Evolutionary conservation across 1,284 basidiomycete species (phyloP), one percentile per base, ranked within the genome.

Genomic region (Irpex sp.): DNA sequence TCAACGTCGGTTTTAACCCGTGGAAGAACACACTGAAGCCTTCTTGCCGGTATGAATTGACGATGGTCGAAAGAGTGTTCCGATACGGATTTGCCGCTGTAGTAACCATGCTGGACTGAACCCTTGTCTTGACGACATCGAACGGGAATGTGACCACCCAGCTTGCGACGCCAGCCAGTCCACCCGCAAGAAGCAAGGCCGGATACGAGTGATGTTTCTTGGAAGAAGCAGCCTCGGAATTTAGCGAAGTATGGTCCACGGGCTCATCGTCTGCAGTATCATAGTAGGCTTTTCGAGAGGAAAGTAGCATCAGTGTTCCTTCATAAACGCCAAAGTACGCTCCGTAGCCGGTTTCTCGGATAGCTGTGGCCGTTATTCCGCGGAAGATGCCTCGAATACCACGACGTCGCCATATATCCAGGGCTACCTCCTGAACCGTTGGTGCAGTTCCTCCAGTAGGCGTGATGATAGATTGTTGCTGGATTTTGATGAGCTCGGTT

Each of bases 251-350:
- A 43, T 76, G 76, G 60, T 51, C 33, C 2, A 36, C 19, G 2
- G 15, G 15, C 3, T 19, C 49, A 8, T 53, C 50, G 26, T 54
- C 26, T 33, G 26, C 26, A 26, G 43, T 21, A 43, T 43, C 19
- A 31, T 53, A 2, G 33, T 19, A 13, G 54, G 56, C 49, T 64
- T 66, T 64, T 43, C 61, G 71, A 33, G 61, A 77, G 5, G 74
- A 73, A 58, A 92, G 84, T 67, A 81, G 80, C 17, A 91, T 84
- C 64, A 86, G 84, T 5, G 88, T 84, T 21, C 83, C 90, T 76
- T 95, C 93, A 72, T 95, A 95, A 78, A 89, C 84, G 63, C 81
- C 81, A 74, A 95, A 96, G 75, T 95, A 95, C 3, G 89, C 85
- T 4, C 93, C 93, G 69, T 92, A 95, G 1, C 90, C 91, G 15